Base-by-base conservation (phyloP, 225 moss, liverwort and hornwort species). In the Asterella californica region DNA sequence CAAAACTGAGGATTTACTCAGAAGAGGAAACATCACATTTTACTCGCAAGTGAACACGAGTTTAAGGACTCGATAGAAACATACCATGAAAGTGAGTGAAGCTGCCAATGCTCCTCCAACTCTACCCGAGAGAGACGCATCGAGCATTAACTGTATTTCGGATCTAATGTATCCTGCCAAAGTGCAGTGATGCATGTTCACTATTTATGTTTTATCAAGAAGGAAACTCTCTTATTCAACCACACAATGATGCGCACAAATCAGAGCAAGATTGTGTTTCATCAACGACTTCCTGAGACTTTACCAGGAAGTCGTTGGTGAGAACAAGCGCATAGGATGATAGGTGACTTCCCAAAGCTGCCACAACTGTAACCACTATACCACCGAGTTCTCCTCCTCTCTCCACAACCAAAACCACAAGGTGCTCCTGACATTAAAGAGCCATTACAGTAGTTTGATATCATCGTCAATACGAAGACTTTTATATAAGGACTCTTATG, bases 71-170 rank as follows among this genome's bases (percentile, higher is more conserved):
- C n/a, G n/a, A n/a, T n/a, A 60, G 93, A 93, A 64, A 99, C 88
- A 15, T n/a, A n/a, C n/a, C n/a, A n/a, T n/a, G n/a, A n/a, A n/a
- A n/a, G n/a, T n/a, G n/a, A n/a, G n/a, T n/a, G 92, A 91, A 49
- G 91, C 95, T 78, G 95, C 95, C 81, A 90, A 83, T 63, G 99
- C 99, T 74, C 93, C 99, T 36, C 88, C 90, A 36, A 95, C 92
- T 64, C 99, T 95, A 66, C 99, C 99, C 78, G 99, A 99, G 74
- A 99, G 95, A 11, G 99, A 95, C 33, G 99, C 91, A 89, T 99
- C 99, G 65, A 99, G 86, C 82, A 95, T 81, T 61, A 89, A 71
- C 50, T 92, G 89, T 65, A 66, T 69, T 52, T 83, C 77, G 30
- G 71, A 83, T 78, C 87, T 91, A 78, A 88, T 86, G 24, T 70